Conservation (phyloP, 2,329 filamentous ascomycete species). For the Diatrype stigma region DNA sequence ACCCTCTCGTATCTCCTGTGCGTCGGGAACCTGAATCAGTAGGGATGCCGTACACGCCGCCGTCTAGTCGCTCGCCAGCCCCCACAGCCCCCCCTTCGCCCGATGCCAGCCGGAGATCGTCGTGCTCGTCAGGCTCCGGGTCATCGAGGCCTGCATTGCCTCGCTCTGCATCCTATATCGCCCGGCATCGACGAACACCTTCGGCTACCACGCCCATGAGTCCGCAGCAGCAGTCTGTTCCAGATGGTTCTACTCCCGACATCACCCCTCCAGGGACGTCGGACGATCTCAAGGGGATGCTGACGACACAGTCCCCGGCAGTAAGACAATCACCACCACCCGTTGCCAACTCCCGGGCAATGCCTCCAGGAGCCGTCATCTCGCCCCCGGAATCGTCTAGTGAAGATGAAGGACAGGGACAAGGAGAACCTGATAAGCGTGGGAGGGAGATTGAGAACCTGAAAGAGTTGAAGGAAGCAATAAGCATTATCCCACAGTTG, state of each 20-base stretch:
- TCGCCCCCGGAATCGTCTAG: slow-evolving; percentile 88
- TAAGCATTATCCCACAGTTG: slow-evolving; percentile 72
- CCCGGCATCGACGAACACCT: slow-evolving; percentile 57
- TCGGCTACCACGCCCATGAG: slow-evolving; percentile 36
- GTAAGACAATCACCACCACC: slow-evolving; percentile 83
- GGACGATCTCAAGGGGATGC: slow-evolving; percentile 45
- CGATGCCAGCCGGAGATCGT: slow-evolving; percentile 54
- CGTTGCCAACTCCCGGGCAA: slow-evolving; percentile 63
- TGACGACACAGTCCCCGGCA: slow-evolving; percentile 42
- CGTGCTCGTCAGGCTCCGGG: slow-evolving; percentile 35
- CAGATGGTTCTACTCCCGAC: slow-evolving; percentile 31
- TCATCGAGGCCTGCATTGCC: slow-evolving; percentile 51
- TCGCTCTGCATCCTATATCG: slow-evolving; percentile 62
- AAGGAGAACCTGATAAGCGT: slow-evolving; percentile 32
- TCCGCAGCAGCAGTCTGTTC: slow-evolving; percentile 1
- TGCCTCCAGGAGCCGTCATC: slow-evolving; percentile 80
- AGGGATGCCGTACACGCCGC: slow-evolving; percentile 86
- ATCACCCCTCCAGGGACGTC: slow-evolving; percentile 47
- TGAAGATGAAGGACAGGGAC: slow-evolving; percentile 68
- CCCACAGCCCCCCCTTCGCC: slow-evolving; percentile 56
- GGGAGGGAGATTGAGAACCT: slow-evolving; percentile 49
- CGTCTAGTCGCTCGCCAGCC: slow-evolving; percentile 61
- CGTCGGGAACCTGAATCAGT: slow-evolving; percentile 26
- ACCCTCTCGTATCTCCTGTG: slow-evolving; percentile 18
- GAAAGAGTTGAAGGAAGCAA: slow-evolving; percentile 74